These are phyloP conservation scores for Graphiopsis chlorocephala DNA, from an alignment of 2,329 filamentous ascomycete species.

Conservation along the genomic window DNA sequence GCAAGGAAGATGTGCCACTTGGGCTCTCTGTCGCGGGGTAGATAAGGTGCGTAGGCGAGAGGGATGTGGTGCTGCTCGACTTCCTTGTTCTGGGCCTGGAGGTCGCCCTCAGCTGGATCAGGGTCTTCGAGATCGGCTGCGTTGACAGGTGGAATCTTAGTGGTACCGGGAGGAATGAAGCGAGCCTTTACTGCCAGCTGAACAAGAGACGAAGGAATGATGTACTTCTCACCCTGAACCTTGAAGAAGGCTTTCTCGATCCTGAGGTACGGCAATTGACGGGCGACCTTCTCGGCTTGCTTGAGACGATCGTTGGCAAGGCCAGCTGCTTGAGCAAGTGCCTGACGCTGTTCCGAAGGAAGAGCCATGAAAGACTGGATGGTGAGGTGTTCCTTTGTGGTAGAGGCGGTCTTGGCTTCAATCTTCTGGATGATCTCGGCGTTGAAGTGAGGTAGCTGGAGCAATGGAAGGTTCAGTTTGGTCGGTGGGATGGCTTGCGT, in stretches of 20 bases:
- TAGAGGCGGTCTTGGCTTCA: conserved; percentile 60
- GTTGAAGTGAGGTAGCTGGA: conserved; percentile 88
- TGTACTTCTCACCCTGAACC: conserved; percentile 87
- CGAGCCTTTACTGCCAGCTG: conserved; percentile 94
- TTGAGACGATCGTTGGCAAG: conserved; percentile 75
- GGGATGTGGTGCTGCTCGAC: conserved; percentile 72
- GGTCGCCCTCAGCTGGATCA: conserved; percentile 87
- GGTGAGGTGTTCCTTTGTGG: conserved; percentile 64
- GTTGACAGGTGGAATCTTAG: conserved; percentile 69
- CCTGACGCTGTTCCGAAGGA: conserved; percentile 69
- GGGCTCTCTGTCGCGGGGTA: conserved; percentile 82
- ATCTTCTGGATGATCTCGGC: conserved; percentile 60
- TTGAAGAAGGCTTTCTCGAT: conserved; percentile 98
- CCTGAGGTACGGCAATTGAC: conserved; percentile 77
- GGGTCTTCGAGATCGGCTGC: conserved; percentile 82
- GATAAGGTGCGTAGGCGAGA: conserved; percentile 86
- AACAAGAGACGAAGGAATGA: conserved; percentile 88
- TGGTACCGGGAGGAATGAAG: conserved; percentile 80
- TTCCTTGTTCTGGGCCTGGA: conserved; percentile 71
- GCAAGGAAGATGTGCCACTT: conserved; percentile 93
- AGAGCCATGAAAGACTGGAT: conserved; percentile 88
- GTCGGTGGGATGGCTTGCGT: conserved; percentile 89
- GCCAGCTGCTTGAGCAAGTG: conserved; percentile 68
- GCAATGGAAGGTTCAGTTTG: conserved; percentile 57
- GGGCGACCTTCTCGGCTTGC: conserved; percentile 71